Base-by-base conservation (phyloP, 208 protist genomes). In the Trypanosoma rangeli region DNA sequence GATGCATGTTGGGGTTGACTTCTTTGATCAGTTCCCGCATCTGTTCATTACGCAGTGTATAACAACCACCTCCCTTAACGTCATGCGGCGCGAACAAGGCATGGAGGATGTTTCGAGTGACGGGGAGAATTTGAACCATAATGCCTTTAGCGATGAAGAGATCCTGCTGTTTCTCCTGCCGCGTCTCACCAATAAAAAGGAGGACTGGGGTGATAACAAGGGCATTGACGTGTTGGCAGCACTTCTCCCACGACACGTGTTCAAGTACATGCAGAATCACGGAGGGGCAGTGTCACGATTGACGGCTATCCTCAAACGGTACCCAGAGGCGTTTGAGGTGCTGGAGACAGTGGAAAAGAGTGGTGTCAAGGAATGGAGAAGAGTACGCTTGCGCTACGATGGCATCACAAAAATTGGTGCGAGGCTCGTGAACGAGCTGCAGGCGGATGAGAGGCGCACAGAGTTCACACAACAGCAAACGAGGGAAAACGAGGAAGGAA, bases 1-100 rank as follows among this genome's bases (percentile, higher is more conserved):
- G 50, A 75, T 80, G 69, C 68, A 75, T 57, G 75, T 80, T 65
- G 69, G 75, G 5, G 75, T 80, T 8, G 63, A 80, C 44, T 80
- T 80, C 42, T 80, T 80, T 64, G 59, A 80, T 35, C 22, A 71
- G 26, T 75, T 61, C 67, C 63, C 75, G 37, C 63, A 80, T 33
- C 64, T 80, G 26, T 80, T 80, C 65, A 75, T 80, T 49, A 70
- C 67, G 18, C 75, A 74, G 39, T 39, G 66, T 28, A 54, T 80
- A 31, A 70, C 58, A 1, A 52, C 68, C 28, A 80, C 75, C 26
- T 58, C 66, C 29, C 48, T 70, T 29, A 74, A 80, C 64, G 68
- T 80, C 33, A 80, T 80, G 68, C 61, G 69, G 9, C 67, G 75
- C 10, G 75, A 80, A 50, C 56, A 66, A 58, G 64, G 54, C 5